Percentiles rank a stretch among this genome's conserved stretches.
Evolutionary conservation across 805 yeast species (phyloP).

Genomic region (Yarrowia alimentaria): DNA sequence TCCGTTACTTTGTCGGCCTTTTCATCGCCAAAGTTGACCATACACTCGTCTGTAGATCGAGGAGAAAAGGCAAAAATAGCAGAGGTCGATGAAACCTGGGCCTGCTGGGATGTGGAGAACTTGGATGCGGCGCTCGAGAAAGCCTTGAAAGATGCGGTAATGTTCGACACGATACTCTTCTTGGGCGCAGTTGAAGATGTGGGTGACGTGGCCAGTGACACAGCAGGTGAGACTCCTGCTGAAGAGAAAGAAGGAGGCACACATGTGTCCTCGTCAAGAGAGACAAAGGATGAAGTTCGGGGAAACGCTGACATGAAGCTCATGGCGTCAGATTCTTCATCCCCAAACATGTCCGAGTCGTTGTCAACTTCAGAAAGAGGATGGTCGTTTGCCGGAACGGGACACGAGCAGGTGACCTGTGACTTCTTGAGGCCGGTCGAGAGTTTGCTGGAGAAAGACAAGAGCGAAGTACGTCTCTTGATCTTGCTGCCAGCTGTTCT

Average conservation of each 20-base stretch:
- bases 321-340: slow-evolving; percentile 26
- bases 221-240: not conserved
- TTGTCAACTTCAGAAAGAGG: slow-evolving; percentile 22
- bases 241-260: slow-evolving; percentile 7
- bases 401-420: slow-evolving; percentile 7
- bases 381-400: slow-evolving; percentile 26
- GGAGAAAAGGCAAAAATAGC: slow-evolving; percentile 34
- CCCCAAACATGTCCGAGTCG: slow-evolving; percentile 28
- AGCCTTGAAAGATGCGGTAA: slow-evolving; percentile 34
- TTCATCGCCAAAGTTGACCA: too few species aligned
- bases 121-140: slow-evolving; percentile 32
- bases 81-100: slow-evolving; percentile 29
- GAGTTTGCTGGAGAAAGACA: slow-evolving; percentile 11
- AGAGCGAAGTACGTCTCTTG: slow-evolving; percentile 13
- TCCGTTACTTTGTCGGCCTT: too few species aligned
- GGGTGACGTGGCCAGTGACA: slow-evolving; percentile 4
- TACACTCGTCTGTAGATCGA: slow-evolving; percentile 34
- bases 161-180: slow-evolving; percentile 34
- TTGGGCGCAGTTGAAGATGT: slow-evolving; percentile 25
- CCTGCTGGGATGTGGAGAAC: slow-evolving; percentile 33
- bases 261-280: slow-evolving; percentile 14
- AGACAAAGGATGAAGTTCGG: slow-evolving; percentile 12
- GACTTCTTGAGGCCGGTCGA: slow-evolving; percentile 1
- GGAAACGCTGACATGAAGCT: too few species aligned
- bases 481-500: too few species aligned